Evolutionary conservation across 352 stramenopile species (phyloP), one percentile per base, ranked within the genome.

Genomic region (Phytophthora cryptogea): DNA sequence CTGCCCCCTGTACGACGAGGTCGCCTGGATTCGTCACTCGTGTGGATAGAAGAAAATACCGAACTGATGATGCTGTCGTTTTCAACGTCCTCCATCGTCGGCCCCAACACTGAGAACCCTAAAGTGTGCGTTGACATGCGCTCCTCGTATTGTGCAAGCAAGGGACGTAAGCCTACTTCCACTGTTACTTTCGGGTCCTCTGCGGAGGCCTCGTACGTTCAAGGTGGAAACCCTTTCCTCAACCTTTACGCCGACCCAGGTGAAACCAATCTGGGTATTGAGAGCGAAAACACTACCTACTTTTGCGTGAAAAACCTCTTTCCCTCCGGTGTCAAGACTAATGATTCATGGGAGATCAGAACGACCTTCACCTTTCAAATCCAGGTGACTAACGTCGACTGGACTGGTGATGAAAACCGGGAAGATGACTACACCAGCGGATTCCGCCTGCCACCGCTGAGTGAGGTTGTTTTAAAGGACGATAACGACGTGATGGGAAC

Each of bases 151-250:
- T 94, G 84, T 43, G 63, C 55, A 7, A 74, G 56, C 35, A 89
- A 86, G 56, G 80, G 80, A 26, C 63, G 68, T 11, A 32, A 71
- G 28, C 54, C 82, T 3, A 73, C 47, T 4, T 71, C 76, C 11
- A 89, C 80, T 41, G 60, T 90, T n/a, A 72, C 50, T 6, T 89
- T 90, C 41, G 60, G 64, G 7, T 54, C 54, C 4, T 67, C 42
- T 11, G 49, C 76, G 5, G 66, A 35, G 31, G 84, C 78, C 2
- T 76, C 66, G 13, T 94, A 89, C 48, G 80, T 88, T 36, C 84
- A 86, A 59, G 82, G 80, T 28, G 83, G 84, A 27, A 94, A 94
- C 42, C 84, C 84, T 11, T 94, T 92, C 52, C 57, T 91, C 41
- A 79, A 86, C 35, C 56, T 88, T 11, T 90, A 94, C 49, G 69